Evolutionary conservation across 352 stramenopile species (phyloP), one percentile per base, ranked within the genome.

Genomic region (Elongisporangium prolatum): DNA sequence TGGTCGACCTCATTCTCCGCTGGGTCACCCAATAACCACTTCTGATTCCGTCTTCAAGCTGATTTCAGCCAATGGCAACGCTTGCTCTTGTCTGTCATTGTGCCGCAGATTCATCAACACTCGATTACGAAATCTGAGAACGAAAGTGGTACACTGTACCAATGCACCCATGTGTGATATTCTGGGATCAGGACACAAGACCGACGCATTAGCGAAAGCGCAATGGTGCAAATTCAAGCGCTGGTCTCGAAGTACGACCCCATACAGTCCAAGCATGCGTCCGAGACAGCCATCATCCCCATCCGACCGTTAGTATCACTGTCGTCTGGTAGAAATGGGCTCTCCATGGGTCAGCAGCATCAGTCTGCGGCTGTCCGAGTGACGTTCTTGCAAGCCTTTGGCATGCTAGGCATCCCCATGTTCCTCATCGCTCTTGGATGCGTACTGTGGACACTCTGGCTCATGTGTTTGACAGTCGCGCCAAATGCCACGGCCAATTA

Each of bases 401-500:
- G 69, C 0, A 1, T 21, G 10, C 60, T 75, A 6, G 69, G 66
- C 14, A 44, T 59, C 0, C 25, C 61, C 0, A 54, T 73, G 24
- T n/a, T 67, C 5, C 3, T 70, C 1, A 22, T 72, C 0, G 21
- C 68, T 10, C 0, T 64, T 13, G 44, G 67, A 3, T 74, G 69
- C 0, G 57, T 71, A 18, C 24, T 48, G 1, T 83, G 74, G 74
- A 76, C 66, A 1, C 38, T 38, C 1, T 75, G 70, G 57, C 57
- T 83, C 14, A 60, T 69, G 1, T 67, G 54, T 14, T 57, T 86
- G 7, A 60, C 69, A 10, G 21, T 58, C 1, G 38, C 54, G 4
- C 73, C 75, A 0, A 80, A 72, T 10, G 56, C 52, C 1, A 64
- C 63, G 0, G 75, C 67, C 3, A 84, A 84, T 49, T 77, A 73